Evolutionary conservation across 345 rosid genomes (phyloP).

Genomic region (Brassica carinata): DNA sequence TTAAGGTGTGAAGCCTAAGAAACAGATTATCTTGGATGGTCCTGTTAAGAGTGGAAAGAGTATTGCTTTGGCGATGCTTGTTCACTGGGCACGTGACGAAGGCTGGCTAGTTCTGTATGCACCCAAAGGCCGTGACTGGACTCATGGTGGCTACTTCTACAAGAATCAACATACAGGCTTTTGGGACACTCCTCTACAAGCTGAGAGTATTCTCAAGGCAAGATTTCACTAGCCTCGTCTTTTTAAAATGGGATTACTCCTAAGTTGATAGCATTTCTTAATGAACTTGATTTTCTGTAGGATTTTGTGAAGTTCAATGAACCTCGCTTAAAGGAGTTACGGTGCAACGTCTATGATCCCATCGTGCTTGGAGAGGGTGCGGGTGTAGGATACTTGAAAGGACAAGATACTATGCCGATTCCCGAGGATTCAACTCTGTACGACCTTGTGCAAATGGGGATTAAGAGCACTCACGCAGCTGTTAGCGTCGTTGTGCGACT

Average conservation of each 20-base stretch:
- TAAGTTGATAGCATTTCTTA: constrained; percentile 3
- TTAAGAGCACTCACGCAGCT: constrained; percentile 71
- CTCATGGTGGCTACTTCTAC: constrained; percentile 88
- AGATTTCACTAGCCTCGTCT: constrained; percentile 12
- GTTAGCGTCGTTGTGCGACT: constrained; percentile 79
- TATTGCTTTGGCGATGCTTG: constrained; percentile 90
- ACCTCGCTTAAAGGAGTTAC: constrained; percentile 58
- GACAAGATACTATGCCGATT: constrained; percentile 59
- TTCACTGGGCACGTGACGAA: constrained; percentile 96
- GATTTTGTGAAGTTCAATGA: constrained; percentile 76
- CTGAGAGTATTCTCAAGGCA: constrained; percentile 87
- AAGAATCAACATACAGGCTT: constrained; percentile 78
- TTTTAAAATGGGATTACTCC: not conserved
- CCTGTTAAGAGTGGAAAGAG: constrained; percentile 93
- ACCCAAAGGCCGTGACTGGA: constrained; percentile 85
- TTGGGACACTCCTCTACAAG: constrained; percentile 95
- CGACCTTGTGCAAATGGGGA: constrained; percentile 33
- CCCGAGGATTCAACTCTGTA: constrained; percentile 71
- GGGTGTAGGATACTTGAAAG: constrained; percentile 90
- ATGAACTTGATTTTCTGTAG: constrained; percentile 42
- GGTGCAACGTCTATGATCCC: constrained; percentile 75
- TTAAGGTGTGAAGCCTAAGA: constrained; percentile 63
- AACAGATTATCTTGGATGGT: constrained; percentile 93
- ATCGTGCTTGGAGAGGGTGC: constrained; percentile 89
- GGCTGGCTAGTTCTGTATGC: constrained; percentile 96